Conservation (phyloP, 768 basidiomycete species). For the Kwoniella botswanensis region DNA sequence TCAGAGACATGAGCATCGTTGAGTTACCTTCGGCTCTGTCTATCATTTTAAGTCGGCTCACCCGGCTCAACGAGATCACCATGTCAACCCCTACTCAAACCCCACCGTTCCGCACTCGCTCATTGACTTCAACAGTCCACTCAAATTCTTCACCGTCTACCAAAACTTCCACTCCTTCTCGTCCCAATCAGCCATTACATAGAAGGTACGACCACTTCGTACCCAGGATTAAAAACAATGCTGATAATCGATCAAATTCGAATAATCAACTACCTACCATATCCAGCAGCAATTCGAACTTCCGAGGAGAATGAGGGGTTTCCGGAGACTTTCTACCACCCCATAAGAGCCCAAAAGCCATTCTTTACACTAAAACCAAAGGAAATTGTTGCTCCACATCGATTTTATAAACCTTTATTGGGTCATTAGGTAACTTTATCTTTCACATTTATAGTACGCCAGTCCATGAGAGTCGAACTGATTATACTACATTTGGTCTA, state of each 20-base stretch:
- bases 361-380: too few relatives aligned
- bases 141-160: not conserved
- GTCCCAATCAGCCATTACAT: not conserved
- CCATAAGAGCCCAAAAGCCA: conserved; percentile 66
- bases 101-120: not conserved
- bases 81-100: not conserved
- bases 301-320: not conserved
- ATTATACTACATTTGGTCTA: not conserved
- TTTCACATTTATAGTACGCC: not conserved
- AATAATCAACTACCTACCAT: not conserved
- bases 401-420: too few relatives aligned
- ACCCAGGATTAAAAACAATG: not conserved
- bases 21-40: too few relatives aligned
- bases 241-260: not conserved
- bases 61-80: not conserved
- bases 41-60: too few relatives aligned
- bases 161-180: not conserved
- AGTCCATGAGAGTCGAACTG: not conserved
- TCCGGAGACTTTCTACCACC: conserved; percentile 68
- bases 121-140: not conserved
- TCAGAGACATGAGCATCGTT: too few relatives aligned
- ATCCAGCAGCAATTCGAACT: not conserved
- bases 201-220: conserved; percentile 1
- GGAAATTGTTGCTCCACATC: too few relatives aligned
- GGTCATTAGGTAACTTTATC: conserved; percentile 67